Conservation (phyloP, 345 rosid species). For the Jatropha curcas region DNA sequence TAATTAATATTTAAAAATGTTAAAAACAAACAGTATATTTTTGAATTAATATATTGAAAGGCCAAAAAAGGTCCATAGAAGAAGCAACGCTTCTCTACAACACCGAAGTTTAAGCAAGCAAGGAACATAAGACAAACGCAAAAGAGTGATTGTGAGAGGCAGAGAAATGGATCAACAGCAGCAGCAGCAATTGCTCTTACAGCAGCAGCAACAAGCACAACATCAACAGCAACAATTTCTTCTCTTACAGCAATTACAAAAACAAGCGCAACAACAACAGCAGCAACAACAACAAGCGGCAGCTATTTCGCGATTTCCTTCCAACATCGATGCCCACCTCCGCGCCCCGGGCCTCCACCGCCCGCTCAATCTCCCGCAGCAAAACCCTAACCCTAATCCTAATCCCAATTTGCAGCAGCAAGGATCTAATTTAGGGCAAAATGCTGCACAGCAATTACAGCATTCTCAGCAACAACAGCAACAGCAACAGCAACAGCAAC, state of each 20-base stretch:
- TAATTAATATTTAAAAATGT: too few relatives aligned
- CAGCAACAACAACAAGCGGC: conserved; percentile 73
- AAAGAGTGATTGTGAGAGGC: neutral
- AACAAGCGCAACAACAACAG: conserved; percentile 37
- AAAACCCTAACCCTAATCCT: conserved; percentile 42
- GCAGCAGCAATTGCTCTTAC: conserved; percentile 35
- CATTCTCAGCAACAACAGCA: conserved; percentile 32
- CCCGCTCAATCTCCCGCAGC: conserved; percentile 37
- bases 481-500: conserved; percentile 47
- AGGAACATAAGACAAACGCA: conserved; percentile 12
- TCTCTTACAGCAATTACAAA: conserved; percentile 56
- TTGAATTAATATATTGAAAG: too few relatives aligned
- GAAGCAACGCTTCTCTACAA: too few relatives aligned
- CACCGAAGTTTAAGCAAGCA: too few relatives aligned
- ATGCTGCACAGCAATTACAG: too few relatives aligned
- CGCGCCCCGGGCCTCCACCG: conserved; percentile 59
- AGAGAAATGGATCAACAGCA: conserved; percentile 27
- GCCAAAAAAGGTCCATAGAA: too few relatives aligned
- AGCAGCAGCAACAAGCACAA: conserved; percentile 52
- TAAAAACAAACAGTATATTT: too few relatives aligned
- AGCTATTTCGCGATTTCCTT: conserved; percentile 89
- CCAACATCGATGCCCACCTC: conserved; percentile 84
- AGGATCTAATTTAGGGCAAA: conserved; percentile 34
- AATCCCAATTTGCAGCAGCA: conserved; percentile 26
- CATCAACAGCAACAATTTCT: conserved; percentile 66